Percentiles rank a stretch among this genome's conserved stretches.
Conservation (phyloP, 2,329 filamentous ascomycete genomes). For the Rhynchosporium agropyri region DNA sequence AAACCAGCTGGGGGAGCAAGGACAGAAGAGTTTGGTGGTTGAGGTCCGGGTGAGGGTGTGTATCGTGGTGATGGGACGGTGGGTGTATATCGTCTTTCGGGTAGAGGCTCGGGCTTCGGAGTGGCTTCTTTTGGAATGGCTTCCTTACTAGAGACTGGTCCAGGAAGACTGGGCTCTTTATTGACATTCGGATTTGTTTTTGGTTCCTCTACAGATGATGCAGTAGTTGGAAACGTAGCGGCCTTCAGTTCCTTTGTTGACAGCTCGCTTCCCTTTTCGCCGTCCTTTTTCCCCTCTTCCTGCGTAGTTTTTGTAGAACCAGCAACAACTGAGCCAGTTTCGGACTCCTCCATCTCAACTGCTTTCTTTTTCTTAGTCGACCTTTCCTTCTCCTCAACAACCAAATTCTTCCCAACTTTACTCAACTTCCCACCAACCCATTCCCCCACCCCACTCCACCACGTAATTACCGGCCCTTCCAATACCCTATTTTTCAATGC, state of each 20-base stretch:
- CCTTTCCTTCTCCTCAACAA: conserved; percentile 62
- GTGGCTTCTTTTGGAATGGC: not conserved
- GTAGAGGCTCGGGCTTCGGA: not conserved
- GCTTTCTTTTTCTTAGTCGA: conserved; percentile 52
- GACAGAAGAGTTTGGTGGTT: conserved; percentile 28
- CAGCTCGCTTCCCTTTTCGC: too few relatives aligned
- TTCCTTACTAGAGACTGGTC: not conserved
- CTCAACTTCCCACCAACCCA: conserved; percentile 77
- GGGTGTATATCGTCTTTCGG: conserved; percentile 14
- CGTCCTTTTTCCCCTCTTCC: conserved; percentile 3
- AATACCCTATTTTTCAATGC: conserved; percentile 85
- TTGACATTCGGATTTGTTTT: not conserved
- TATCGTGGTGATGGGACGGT: conserved; percentile 15
- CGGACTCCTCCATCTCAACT: conserved; percentile 51
- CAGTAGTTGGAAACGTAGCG: not conserved
- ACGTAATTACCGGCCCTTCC: conserved; percentile 85
- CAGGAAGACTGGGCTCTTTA: not conserved
- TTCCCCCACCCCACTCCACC: conserved; percentile 89
- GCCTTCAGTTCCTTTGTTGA: not conserved
- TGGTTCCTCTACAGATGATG: not conserved
- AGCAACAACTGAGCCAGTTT: conserved; percentile 18
- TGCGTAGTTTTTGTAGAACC: conserved; percentile 3
- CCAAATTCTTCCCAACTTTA: conserved; percentile 67
- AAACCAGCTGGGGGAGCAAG: conserved; percentile 33
- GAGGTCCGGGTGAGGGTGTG: conserved; percentile 18